Evolutionary conservation across 495 filamentous ascomycete species (phyloP), one percentile per base, ranked within the genome.

Genomic region (Gamarada debralockiae): DNA sequence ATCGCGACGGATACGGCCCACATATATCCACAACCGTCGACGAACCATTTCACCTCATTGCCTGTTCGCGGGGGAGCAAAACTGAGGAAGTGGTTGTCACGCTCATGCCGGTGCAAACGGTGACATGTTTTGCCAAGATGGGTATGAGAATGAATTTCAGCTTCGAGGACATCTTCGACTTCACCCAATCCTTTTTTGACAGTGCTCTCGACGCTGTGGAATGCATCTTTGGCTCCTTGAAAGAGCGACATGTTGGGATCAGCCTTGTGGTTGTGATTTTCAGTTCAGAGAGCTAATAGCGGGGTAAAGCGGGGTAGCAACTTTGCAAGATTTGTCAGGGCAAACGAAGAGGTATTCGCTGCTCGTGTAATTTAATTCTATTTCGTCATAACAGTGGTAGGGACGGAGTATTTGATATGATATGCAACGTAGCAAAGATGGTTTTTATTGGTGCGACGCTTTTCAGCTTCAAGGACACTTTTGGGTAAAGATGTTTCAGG

Each of bases 1-100:
- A 97, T 68, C 4, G 92, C 92, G 44, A 79, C 67, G 36, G 85
- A 90, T 0, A 97, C 89, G 14, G 92, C 92, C 77, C 83, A 91
- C 72, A 97, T 90, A 62, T 97, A 97, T 0, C 83, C 83, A 62
- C 88, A 92, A 2, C 89, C 92, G 68, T 97, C 92, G 20, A 97
- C 89, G 73, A 88, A 93, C 89, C 90, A 96, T 70, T 97, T 96
- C 31, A 68, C 89, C 69, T 92, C 93, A 87, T 67, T 87, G 85
- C 71, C 89, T 87, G 17, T 33, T 10, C 61, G 27, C 66, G 90
- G 88, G 4, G 89, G 85, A 1, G 87, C 87, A 70, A 97, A 97
- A 56, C 89, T 95, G 34, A 82, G 78, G 68, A 84, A 96, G 29
- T 90, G 81, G 56, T 92, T 76, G 44, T 81, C 72, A 36, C 76